Conservation (phyloP, 345 rosid genomes). For the Salix udensis region DNA sequence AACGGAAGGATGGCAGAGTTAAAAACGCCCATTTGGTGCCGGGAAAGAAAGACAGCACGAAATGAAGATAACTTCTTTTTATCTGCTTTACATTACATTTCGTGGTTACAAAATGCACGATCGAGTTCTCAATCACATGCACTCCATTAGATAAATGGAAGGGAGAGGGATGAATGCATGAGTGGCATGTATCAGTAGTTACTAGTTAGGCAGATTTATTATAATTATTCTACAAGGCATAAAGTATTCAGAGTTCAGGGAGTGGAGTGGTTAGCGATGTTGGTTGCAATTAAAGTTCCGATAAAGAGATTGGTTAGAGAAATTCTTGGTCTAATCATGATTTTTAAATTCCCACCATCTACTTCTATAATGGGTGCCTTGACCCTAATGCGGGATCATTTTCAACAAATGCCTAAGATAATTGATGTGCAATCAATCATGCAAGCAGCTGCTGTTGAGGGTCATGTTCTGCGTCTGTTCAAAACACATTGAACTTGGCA, state of each 20-base stretch:
- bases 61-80: neutral
- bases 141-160: neutral
- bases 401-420: constrained; percentile 1
- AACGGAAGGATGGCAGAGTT: constrained; percentile 19
- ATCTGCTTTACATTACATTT: too few relatives aligned
- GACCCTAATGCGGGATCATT: constrained; percentile 13
- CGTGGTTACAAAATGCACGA: too few relatives aligned
- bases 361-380: constrained; percentile 16
- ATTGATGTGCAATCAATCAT: neutral
- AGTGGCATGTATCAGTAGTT: neutral
- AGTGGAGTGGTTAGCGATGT: constrained; percentile 23
- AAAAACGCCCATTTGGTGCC: constrained; percentile 17
- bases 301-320: constrained; percentile 4
- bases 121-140: too few relatives aligned
- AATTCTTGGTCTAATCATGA: neutral
- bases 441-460: too few relatives aligned
- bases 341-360: constrained; percentile 8
- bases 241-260: neutral
- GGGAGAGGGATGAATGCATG: neutral
- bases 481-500: neutral
- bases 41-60: constrained; percentile 14
- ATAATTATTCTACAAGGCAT: neutral
- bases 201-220: constrained; percentile 8
- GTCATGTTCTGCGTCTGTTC: too few relatives aligned
- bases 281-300: neutral